These are phyloP conservation scores for Salix koriyanagi DNA, from an alignment of 345 rosid species.

Conservation along the genomic window DNA sequence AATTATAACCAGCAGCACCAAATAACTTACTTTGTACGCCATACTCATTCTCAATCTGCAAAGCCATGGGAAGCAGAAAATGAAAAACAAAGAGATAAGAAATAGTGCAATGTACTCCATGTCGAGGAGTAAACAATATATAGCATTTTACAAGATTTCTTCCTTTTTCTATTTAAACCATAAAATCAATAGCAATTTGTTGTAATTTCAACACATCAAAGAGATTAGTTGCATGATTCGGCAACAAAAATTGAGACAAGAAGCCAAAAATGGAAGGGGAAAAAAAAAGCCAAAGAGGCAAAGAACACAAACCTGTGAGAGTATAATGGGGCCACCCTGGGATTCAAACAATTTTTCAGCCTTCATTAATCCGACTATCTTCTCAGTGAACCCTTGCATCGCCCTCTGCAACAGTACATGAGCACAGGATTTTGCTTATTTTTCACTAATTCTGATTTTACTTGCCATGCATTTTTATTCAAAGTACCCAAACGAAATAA, in stretches of 20 bases:
- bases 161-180: neutral
- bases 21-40: constrained; percentile 76
- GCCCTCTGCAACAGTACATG: constrained; percentile 57
- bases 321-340: constrained; percentile 97
- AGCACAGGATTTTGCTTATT: constrained; percentile 5
- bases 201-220: neutral
- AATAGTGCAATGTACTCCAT: too few species aligned
- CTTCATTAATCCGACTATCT: constrained; percentile 93
- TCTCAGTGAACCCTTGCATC: constrained; percentile 92
- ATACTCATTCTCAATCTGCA: constrained; percentile 97
- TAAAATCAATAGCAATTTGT: neutral
- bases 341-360: constrained; percentile 88
- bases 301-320: constrained; percentile 66
- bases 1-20: constrained; percentile 75
- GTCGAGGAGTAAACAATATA: neutral
- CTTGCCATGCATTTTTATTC: neutral
- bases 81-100: neutral
- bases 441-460: constrained; percentile 1
- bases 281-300: neutral
- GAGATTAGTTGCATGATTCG: neutral
- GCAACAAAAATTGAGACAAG: neutral
- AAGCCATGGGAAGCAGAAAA: neutral
- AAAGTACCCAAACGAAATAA: neutral
- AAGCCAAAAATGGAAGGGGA: neutral
- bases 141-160: neutral